These are phyloP conservation scores for Globisporangium cystogenes DNA, from an alignment of 352 stramenopile genomes.

Conservation along the genomic window DNA sequence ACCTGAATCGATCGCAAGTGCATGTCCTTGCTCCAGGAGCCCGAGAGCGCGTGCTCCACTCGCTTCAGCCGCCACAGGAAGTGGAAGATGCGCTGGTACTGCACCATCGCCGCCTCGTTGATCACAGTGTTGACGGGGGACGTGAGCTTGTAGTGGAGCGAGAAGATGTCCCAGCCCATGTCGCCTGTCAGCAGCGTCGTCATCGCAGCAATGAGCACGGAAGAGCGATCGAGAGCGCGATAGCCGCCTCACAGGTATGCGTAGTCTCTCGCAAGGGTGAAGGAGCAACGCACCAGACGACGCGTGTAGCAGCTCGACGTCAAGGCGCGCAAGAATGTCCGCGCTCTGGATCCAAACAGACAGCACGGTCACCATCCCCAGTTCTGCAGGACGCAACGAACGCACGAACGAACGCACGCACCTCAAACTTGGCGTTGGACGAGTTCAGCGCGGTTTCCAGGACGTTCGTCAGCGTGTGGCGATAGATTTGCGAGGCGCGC, in stretches of 20 bases:
- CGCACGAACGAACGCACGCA: constrained; percentile 20
- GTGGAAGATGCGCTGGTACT: constrained; percentile 89
- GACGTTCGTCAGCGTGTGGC: constrained; percentile 93
- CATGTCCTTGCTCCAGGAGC: constrained; percentile 96
- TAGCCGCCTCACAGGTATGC: background rate
- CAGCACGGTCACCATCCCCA: background rate
- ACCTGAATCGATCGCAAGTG: constrained; percentile 92
- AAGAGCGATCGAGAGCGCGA: background rate
- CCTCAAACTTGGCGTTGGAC: constrained; percentile 95
- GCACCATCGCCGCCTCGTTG: constrained; percentile 73
- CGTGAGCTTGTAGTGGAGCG: constrained; percentile 86
- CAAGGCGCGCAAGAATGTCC: constrained; percentile 90
- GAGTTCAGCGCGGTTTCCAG: constrained; percentile 93
- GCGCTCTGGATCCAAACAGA: constrained; percentile 34
- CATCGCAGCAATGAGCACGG: background rate
- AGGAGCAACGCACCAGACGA: constrained; percentile 35
- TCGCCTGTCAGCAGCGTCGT: constrained; percentile 38
- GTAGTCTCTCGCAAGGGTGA: background rate
- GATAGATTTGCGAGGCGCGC: constrained; percentile 89
- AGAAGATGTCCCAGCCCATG: constrained; percentile 94
- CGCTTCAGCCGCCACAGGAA: constrained; percentile 90
- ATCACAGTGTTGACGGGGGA: constrained; percentile 88
- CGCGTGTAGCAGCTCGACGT: constrained; percentile 88
- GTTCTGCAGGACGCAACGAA: background rate
- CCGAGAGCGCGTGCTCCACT: constrained; percentile 90